phyloP scores from a whole-genome alignment of 305 asterid genomes.

The Fraxinus sp. region DNA sequence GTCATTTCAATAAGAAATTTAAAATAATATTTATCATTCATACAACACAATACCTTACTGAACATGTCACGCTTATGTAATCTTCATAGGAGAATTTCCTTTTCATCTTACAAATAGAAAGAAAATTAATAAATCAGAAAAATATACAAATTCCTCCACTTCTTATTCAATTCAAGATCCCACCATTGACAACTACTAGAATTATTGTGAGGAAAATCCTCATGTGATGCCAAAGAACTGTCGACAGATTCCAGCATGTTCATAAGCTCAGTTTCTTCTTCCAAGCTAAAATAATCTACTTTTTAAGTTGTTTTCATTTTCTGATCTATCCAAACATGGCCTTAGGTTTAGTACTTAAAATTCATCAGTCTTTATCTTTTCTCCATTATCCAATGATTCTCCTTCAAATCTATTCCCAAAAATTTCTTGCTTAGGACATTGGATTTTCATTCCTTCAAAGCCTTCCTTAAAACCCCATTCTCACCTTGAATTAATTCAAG shows the following conservation, averaged over 20 bases:
- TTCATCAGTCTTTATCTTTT: background rate
- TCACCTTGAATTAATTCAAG: background rate
- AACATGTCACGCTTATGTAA: background rate
- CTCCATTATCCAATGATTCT: constrained; percentile 1
- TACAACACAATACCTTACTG: background rate
- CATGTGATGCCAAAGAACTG: constrained; percentile 27
- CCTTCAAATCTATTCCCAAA: background rate
- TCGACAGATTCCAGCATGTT: constrained; percentile 20
- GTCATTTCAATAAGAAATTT: no score
- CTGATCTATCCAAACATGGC: background rate
- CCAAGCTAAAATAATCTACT: background rate
- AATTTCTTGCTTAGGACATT: constrained; percentile 2
- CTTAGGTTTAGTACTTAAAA: background rate
- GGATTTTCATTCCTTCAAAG: background rate
- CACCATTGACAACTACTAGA: constrained; percentile 33
- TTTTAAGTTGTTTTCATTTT: background rate
- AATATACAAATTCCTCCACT: background rate
- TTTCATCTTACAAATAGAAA: background rate
- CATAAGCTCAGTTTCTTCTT: background rate
- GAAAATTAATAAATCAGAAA: background rate
- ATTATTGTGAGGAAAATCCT: constrained; percentile 27
- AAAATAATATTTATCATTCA: no score
- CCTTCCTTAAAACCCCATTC: background rate
- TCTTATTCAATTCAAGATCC: constrained; percentile 31
- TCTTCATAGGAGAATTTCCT: background rate